These are phyloP conservation scores for Botryosphaeria dothidea DNA, from an alignment of 2,329 filamentous ascomycete species.

Conservation along the genomic window DNA sequence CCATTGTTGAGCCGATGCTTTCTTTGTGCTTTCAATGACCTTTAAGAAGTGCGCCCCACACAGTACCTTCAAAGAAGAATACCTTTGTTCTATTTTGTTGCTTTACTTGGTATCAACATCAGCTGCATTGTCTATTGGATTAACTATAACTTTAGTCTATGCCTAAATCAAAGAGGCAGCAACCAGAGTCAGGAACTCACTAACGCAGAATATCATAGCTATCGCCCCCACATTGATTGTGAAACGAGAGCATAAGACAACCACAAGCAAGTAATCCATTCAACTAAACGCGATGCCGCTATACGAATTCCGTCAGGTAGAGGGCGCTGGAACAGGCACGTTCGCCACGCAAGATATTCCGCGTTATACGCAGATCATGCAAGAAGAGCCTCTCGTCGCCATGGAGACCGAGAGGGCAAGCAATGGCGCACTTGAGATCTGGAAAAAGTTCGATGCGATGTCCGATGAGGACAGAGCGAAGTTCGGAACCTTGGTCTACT, in stretches of 20 bases:
- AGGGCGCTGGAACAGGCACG: background rate
- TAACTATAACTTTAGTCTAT: too few species aligned
- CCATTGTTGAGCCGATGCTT: too few species aligned
- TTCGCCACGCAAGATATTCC: conserved; percentile 3
- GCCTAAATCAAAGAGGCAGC: too few species aligned
- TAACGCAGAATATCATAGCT: background rate
- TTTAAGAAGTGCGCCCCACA: too few species aligned
- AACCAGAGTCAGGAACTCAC: too few species aligned
- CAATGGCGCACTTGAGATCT: background rate
- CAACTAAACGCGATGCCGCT: background rate
- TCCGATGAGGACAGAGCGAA: background rate
- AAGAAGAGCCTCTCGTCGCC: background rate
- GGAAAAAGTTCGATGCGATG: background rate
- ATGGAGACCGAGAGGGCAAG: background rate
- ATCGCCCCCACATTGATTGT: background rate
- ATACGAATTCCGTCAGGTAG: background rate
- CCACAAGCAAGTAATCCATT: background rate
- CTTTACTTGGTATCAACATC: too few species aligned
- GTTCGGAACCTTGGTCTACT: background rate
- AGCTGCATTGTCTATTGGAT: too few species aligned
- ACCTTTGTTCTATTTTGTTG: too few species aligned
- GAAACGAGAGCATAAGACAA: background rate
- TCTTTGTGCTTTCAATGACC: too few species aligned
- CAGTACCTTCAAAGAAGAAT: too few species aligned
- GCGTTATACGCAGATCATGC: background rate